Conservation (phyloP, 2,329 filamentous ascomycete genomes). For the Fusarium temperatum region DNA sequence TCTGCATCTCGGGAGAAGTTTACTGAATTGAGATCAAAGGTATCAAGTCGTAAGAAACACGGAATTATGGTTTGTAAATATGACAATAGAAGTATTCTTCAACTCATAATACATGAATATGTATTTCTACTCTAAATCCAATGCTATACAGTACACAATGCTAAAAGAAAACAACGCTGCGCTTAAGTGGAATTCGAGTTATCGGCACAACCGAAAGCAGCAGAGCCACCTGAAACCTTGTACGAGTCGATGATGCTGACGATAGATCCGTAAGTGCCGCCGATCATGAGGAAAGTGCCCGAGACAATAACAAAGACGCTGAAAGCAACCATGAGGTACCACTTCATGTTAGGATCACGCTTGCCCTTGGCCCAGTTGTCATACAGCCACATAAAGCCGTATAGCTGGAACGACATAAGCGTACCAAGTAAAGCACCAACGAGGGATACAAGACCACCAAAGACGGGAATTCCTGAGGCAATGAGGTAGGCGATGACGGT, state of each 20-base stretch:
- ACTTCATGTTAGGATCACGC: slow-evolving; percentile 5
- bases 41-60: too few relatives aligned
- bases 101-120: neutral
- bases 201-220: slow-evolving; percentile 54
- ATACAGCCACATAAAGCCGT: slow-evolving; percentile 44
- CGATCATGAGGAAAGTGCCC: slow-evolving; percentile 52
- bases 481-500: slow-evolving; percentile 44
- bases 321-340: slow-evolving; percentile 32
- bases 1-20: too few relatives aligned
- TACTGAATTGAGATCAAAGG: too few relatives aligned
- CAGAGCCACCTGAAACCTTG: slow-evolving; percentile 46
- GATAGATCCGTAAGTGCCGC: slow-evolving; percentile 57
- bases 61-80: neutral
- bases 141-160: neutral
- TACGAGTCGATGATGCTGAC: slow-evolving; percentile 48
- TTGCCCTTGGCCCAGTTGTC: slow-evolving; percentile 40
- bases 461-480: slow-evolving; percentile 37
- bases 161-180: neutral
- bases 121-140: neutral
- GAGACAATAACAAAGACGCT: slow-evolving; percentile 24
- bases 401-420: slow-evolving; percentile 44
- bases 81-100: slow-evolving; percentile 4
- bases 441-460: slow-evolving; percentile 42
- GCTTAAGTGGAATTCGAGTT: slow-evolving; percentile 49
- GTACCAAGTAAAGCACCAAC: slow-evolving; percentile 44